A percentile compares a stretch with the other conserved stretches of the same genome.
phyloP scores from a whole-genome alignment of 2,329 filamentous ascomycete species.

The Epichloe bromicola region DNA sequence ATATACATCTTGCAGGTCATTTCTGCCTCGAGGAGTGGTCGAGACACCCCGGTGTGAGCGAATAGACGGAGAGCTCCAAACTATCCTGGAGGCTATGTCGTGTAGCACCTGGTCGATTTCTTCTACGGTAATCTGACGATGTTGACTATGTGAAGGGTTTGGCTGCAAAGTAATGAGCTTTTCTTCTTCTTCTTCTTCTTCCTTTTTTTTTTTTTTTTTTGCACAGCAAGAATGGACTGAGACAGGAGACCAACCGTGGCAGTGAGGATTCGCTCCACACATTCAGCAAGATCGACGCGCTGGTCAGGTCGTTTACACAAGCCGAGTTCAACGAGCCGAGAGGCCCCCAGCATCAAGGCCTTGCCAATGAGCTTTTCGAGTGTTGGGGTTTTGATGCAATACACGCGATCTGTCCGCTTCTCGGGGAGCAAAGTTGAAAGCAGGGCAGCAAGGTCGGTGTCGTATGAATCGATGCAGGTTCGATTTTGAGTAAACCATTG shows the following conservation, averaged over 20 bases:
- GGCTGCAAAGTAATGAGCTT: slow-evolving; percentile 23
- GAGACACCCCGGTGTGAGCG: slow-evolving; percentile 21
- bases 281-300: slow-evolving; percentile 57
- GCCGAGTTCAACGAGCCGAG: slow-evolving; percentile 47
- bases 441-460: slow-evolving; percentile 48
- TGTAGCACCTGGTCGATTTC: slow-evolving; percentile 57
- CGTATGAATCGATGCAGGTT: slow-evolving; percentile 39
- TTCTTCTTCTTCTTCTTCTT: background rate
- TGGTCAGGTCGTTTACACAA: slow-evolving; percentile 45
- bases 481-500: slow-evolving; percentile 60
- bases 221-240: background rate
- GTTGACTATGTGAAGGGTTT: slow-evolving; percentile 20
- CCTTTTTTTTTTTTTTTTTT: background rate
- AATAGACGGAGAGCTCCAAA: slow-evolving; percentile 57
- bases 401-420: slow-evolving; percentile 64
- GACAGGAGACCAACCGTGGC: slow-evolving; percentile 36
- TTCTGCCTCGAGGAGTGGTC: slow-evolving; percentile 19
- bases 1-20: slow-evolving; percentile 43
- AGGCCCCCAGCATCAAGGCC: slow-evolving; percentile 50
- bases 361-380: slow-evolving; percentile 57
- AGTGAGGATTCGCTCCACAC: slow-evolving; percentile 51
- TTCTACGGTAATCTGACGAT: slow-evolving; percentile 47
- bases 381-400: slow-evolving; percentile 47
- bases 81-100: slow-evolving; percentile 52
- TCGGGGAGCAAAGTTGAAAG: slow-evolving; percentile 68